Base-by-base conservation (phyloP, 2,329 filamentous ascomycete species). In the Colletotrichum sansevieriae region DNA sequence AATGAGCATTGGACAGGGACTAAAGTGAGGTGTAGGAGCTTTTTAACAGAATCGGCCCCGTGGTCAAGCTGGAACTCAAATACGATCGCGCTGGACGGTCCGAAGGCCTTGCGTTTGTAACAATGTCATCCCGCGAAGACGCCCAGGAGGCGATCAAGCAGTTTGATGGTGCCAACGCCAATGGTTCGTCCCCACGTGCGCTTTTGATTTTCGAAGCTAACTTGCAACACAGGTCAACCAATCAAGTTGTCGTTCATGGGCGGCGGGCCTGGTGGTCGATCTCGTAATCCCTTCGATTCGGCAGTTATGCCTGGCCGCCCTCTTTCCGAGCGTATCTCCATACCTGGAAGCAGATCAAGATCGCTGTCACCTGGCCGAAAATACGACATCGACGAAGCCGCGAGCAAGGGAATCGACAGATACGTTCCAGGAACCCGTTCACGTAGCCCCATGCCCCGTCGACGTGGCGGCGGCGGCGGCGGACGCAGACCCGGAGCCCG, bases 81-180 rank as follows among this genome's bases (percentile, higher is more conserved):
- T 98, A 97, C 77, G 95, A 98, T 79, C 91, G 94, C 74, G 92
- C 93, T 68, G 95, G 95, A 65, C 92, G 95, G 75, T 97, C 94
- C 2, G 91, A 95, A 75, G 95, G 95, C 64, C 86, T 91, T 43
- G 95, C 94, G 7, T 96, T 89, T 75, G 92, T 98, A 56, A 95
- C 91, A 9, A 97, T 97, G 80, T 87, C 90, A 73, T 84, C 83
- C 63, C 82, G 87, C 57, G 85, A 88, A 55, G 92, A 97, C 78
- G 95, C 95, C 10, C 83, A 86, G 73, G 84, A 87, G 52, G 95
- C 95, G 2, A 87, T 97, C 63, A 85, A 84, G 62, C 91, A 97
- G 74, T 98, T 92, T 76, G 91, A 98, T 76, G 93, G 93, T 64
- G 94, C 94, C 71, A 97, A 97, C 77, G 95, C 95, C 65, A 95